Base-by-base conservation (phyloP, 148 eudicot genomes). In the Diospyros lotus region DNA sequence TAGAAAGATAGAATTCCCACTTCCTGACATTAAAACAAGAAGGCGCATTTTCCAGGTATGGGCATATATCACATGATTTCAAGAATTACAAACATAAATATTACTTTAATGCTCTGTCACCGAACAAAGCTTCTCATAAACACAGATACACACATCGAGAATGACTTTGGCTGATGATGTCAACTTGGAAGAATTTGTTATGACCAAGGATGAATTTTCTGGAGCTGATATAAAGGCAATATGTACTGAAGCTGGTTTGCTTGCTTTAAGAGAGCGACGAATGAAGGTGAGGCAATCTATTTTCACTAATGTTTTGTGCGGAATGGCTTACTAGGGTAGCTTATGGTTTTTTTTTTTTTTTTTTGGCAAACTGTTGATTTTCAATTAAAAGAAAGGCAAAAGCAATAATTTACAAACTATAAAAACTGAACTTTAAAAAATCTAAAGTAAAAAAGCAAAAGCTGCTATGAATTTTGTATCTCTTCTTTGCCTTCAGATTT, bases 181-280 rank as follows among this genome's bases (percentile, higher is more conserved):
- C 84, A 94, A 94, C 81, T 85, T 94, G 17, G 98, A 94, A 83
- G 98, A 94, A 79, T 94, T 94, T 83, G 97, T 94, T 38, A 94
- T 94, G 98, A 94, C 97, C 65, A 94, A 94, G 87, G 98, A 94
- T 82, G 98, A 94, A 80, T 90, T 94, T 60, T 94, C 98, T 78
- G 98, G 98, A 53, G 98, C 98, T 72, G 98, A 94, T 84, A 92
- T 94, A 58, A 92, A 94, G 89, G 97, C 98, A 75, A 94, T 94
- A 72, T 94, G 98, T 77, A 94, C 98, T 51, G 98, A 94, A 86
- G 97, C 98, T 73, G 98, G 98, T 59, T 86, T 94, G 80, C 96
- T 94, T 74, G 98, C 98, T 55, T 68, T 94, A 28, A 88, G 97
- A 79, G 98, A 94, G 76, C 96, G 98, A 0, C 96, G 98, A 28